Evolutionary conservation across 306 rosid genomes (phyloP), one percentile per base, ranked within the genome.

Genomic region (Ochetophila trinervis): DNA sequence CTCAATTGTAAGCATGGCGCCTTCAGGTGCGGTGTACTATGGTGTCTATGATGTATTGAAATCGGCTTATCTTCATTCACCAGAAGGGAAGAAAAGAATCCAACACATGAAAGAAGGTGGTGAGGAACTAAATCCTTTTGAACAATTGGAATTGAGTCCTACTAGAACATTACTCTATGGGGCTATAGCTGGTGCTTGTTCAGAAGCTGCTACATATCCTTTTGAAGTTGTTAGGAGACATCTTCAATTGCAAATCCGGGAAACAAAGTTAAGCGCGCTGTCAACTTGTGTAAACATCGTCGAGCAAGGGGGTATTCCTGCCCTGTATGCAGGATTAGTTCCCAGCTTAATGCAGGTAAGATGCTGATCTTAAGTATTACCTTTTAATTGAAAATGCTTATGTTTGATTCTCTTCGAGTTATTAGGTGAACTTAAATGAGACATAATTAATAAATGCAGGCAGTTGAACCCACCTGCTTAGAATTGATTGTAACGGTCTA

Each of bases 121-220:
- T 53, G 76, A 75, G 83, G 91, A 86, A 54, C 71, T 90, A 78
- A 94, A 80, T 78, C 95, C 91, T 55, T 80, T 94, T 17, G 95
- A 94, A 71, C 96, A 88, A 75, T 83, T 94, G 68, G 99, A 94
- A 81, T 71, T 94, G 83, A 97, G 97, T 51, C 85, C 99, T 3
- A 27, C 80, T 23, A 81, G 95, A 73, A 94, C 99, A 18, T 60
- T 94, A 70, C 65, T 94, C 24, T 78, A 90, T 55, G 96, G 99
- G 63, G 96, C 97, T 27, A 73, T 90, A 56, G 96, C 97, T 0
- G 97, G 99, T 71, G 89, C 91, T 35, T 94, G 96, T 74, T 83
- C 97, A 63, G 97, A 94, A 85, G 97, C 95, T 27, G 86, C 91
- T 35, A 93, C 99, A 11, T 93, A 93, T 80, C 99, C 99, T 5